phyloP scores from a whole-genome alignment of 1,284 basidiomycete species.

The Neotropicomus parvogracilis region DNA sequence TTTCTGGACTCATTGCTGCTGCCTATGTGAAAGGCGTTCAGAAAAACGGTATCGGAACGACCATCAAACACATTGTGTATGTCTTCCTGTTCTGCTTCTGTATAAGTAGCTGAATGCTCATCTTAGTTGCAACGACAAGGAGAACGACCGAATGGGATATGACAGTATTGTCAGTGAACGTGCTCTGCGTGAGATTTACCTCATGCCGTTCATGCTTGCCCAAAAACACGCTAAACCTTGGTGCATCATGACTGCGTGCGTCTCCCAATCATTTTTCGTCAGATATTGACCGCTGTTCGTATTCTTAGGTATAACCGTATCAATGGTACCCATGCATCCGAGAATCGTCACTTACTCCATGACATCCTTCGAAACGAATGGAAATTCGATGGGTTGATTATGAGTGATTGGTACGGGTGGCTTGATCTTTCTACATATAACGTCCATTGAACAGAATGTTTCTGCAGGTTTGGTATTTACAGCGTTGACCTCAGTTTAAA shows the following conservation, averaged over 20 bases:
- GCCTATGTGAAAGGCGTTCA: constrained; percentile 76
- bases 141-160: constrained; percentile 63
- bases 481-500: constrained; percentile 64
- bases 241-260: constrained; percentile 71
- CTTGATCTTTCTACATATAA: not conserved
- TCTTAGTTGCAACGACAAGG: constrained; percentile 64
- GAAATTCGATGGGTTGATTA: constrained; percentile 66
- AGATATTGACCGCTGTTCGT: constrained; percentile 1
- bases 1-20: constrained; percentile 68
- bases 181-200: constrained; percentile 77
- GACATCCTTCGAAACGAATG: constrained; percentile 74
- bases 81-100: constrained; percentile 10
- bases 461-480: constrained; percentile 62
- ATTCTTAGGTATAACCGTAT: constrained; percentile 58
- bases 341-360: constrained; percentile 59
- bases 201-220: constrained; percentile 81
- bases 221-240: constrained; percentile 68
- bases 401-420: constrained; percentile 71
- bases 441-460: not conserved
- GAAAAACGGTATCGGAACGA: constrained; percentile 62
- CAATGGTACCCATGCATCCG: constrained; percentile 69
- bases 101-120: not conserved
- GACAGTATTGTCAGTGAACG: constrained; percentile 62
- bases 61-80: constrained; percentile 74
- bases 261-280: constrained; percentile 2